Percentiles rank a stretch among this genome's conserved stretches.
These are phyloP conservation scores for Penicillium salamii DNA, from an alignment of 495 filamentous ascomycete species.

Conservation along the genomic window DNA sequence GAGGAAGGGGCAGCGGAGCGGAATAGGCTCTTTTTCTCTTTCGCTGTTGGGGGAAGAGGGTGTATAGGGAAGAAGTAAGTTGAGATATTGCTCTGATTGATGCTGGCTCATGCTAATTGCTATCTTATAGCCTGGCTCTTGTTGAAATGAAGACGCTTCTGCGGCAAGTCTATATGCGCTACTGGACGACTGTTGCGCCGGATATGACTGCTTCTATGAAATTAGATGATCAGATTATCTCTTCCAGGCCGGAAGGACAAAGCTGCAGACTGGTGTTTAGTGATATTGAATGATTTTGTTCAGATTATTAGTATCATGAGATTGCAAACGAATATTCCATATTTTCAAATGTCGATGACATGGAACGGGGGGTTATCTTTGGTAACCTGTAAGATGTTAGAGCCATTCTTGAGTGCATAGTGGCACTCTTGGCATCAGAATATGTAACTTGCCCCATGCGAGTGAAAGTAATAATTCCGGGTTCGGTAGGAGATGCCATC, in stretches of 20 bases:
- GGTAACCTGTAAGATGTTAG: no score
- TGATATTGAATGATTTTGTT: slow-evolving; percentile 20
- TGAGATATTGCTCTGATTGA: slow-evolving; percentile 14
- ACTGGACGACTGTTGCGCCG: slow-evolving; percentile 48
- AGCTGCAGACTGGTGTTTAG: slow-evolving; percentile 47
- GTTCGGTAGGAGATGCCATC: no score
- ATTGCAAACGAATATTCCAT: no score
- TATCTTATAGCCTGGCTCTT: slow-evolving; percentile 54
- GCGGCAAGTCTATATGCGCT: slow-evolving; percentile 55
- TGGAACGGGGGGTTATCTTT: no score
- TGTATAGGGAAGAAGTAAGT: slow-evolving; percentile 49
- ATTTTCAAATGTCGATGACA: no score
- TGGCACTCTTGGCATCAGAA: no score
- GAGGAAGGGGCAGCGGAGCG: slow-evolving; percentile 37
- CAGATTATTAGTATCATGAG: no score
- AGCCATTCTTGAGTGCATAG: no score
- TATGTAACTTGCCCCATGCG: no score
- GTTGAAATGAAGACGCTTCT: slow-evolving; percentile 65
- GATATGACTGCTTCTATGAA: slow-evolving; percentile 51
- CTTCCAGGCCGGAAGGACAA: slow-evolving; percentile 53
- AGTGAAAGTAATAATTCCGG: no score
- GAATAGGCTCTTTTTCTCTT: slow-evolving; percentile 46
- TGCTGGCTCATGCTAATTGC: slow-evolving; percentile 36
- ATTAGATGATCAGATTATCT: slow-evolving; percentile 61
- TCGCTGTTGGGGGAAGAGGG: slow-evolving; percentile 38